phyloP scores from a whole-genome alignment of 306 rosid species.

The Begonia masoniana region DNA sequence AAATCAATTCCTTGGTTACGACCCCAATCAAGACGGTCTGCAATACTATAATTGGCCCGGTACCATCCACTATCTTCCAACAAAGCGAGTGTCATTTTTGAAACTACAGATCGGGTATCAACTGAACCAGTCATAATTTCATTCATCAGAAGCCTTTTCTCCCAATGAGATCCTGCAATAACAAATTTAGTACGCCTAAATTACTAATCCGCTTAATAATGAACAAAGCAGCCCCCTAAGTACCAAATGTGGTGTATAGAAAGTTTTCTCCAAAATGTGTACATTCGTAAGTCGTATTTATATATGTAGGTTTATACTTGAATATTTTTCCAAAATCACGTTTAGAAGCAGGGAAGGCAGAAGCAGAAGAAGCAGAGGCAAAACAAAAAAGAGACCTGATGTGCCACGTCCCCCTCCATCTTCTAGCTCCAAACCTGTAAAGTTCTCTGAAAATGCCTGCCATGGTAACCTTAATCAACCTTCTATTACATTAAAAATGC shows the following conservation, averaged over 20 bases:
- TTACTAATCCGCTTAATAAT: no score
- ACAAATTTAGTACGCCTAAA: no score
- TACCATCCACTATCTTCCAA: slow-evolving; percentile 99
- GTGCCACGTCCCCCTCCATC: slow-evolving; percentile 99
- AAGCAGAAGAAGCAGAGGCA: slow-evolving; percentile 1
- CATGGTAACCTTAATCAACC: slow-evolving; percentile 1
- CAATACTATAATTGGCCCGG: slow-evolving; percentile 95
- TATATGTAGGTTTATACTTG: no score
- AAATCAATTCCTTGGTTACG: slow-evolving; percentile 88
- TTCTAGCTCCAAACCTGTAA: slow-evolving; percentile 94
- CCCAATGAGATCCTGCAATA: slow-evolving; percentile 90
- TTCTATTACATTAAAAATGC: no score
- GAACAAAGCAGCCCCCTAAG: no score
- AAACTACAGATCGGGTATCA: slow-evolving; percentile 95
- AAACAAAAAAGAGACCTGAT: slow-evolving; percentile 41
- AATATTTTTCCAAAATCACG: no score
- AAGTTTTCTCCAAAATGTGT: no score
- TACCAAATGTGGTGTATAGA: no score
- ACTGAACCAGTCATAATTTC: slow-evolving; percentile 99
- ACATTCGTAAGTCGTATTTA: no score
- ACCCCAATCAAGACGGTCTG: slow-evolving; percentile 97
- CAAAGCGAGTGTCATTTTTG: slow-evolving; percentile 93
- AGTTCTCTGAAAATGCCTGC: slow-evolving; percentile 83
- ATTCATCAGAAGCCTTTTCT: slow-evolving; percentile 93
- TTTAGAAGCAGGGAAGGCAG: background rate